phyloP scores from a whole-genome alignment of 2,329 filamentous ascomycete species.

The Pseudogymnoascus sp. region DNA sequence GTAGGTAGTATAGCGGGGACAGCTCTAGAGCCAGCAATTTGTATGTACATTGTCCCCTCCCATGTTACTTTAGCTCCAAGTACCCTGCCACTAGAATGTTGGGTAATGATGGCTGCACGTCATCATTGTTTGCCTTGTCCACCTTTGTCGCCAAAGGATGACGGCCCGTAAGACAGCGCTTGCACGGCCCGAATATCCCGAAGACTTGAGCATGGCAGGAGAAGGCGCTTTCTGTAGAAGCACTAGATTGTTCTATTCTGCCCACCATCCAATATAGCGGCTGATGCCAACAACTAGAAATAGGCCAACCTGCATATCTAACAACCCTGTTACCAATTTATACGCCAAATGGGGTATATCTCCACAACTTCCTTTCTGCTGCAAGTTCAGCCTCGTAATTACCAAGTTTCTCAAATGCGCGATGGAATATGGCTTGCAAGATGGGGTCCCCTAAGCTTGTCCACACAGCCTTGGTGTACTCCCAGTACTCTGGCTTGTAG shows the following conservation, averaged over 20 bases:
- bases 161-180: neutral
- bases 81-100: neutral
- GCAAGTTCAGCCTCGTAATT: neutral
- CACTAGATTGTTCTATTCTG: neutral
- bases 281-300: neutral
- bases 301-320: neutral
- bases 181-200: neutral
- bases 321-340: neutral
- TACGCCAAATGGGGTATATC: neutral
- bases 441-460: neutral
- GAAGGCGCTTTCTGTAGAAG: neutral
- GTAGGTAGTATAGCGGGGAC: neutral
- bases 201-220: neutral
- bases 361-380: neutral
- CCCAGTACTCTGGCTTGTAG: neutral
- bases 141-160: neutral
- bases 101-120: neutral
- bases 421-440: neutral
- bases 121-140: neutral
- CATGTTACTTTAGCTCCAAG: neutral
- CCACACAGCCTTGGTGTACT: neutral
- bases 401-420: neutral
- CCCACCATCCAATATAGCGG: neutral
- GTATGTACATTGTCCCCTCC: neutral
- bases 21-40: neutral